phyloP scores from a whole-genome alignment of 768 basidiomycete genomes.

The Trametes meyenii region DNA sequence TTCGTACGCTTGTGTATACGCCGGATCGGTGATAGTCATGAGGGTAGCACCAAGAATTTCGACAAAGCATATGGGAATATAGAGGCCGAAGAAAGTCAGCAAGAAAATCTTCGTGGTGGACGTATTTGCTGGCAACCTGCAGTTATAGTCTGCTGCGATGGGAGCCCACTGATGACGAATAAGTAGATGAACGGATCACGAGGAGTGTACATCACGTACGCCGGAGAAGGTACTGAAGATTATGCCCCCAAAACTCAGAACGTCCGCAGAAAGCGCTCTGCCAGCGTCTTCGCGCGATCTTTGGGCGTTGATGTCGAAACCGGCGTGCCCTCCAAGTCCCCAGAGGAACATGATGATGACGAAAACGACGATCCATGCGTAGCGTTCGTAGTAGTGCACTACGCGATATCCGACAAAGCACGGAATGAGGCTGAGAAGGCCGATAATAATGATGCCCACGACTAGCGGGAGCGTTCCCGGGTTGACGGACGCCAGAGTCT shows the following conservation, averaged over 20 bases:
- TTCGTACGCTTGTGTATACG: conserved; percentile 41
- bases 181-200: not conserved
- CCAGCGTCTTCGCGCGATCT: conserved; percentile 47
- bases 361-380: conserved; percentile 53
- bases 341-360: conserved; percentile 55
- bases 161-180: conserved; percentile 44
- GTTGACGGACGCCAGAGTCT: conserved; percentile 51
- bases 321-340: conserved; percentile 50
- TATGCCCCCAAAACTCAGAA: conserved; percentile 55
- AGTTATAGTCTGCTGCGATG: conserved; percentile 58
- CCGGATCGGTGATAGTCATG: conserved; percentile 41
- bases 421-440: conserved; percentile 44
- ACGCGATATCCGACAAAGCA: conserved; percentile 51
- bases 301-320: conserved; percentile 50
- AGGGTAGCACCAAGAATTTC: conserved; percentile 51
- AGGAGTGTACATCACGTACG: conserved; percentile 27
- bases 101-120: conserved; percentile 47
- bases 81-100: conserved; percentile 53
- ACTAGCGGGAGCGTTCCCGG: conserved; percentile 47
- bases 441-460: conserved; percentile 52
- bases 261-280: conserved; percentile 45
- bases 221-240: conserved; percentile 52
- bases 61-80: conserved; percentile 50
- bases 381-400: conserved; percentile 55
- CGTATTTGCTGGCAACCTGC: conserved; percentile 48